phyloP scores from a whole-genome alignment of 768 basidiomycete genomes.

The Tephrocybe sp. region DNA sequence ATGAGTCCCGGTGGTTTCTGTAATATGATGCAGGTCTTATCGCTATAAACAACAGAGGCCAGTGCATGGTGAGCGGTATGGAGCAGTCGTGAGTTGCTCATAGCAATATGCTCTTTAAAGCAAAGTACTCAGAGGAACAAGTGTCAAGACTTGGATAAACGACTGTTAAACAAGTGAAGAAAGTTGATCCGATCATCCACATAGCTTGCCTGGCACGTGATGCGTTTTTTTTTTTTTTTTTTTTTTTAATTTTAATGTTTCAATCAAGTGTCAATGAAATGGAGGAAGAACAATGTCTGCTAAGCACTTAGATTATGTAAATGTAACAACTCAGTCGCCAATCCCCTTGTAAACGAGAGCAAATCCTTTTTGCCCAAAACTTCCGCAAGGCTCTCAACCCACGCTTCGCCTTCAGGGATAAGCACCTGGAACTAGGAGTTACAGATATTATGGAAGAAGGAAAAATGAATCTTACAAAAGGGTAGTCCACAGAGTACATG shows the following conservation, averaged over 20 bases:
- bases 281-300: too few relatives aligned
- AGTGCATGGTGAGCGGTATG: background rate
- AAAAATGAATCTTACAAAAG: conserved; percentile 24
- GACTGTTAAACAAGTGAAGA: too few relatives aligned
- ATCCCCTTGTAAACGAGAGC: conserved; percentile 24
- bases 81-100: background rate
- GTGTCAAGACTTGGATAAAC: too few relatives aligned
- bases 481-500: conserved; percentile 41
- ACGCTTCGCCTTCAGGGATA: conserved; percentile 20
- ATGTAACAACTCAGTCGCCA: conserved; percentile 28
- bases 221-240: too few relatives aligned
- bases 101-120: too few relatives aligned
- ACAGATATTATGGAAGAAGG: background rate
- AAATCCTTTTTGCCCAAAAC: conserved; percentile 22
- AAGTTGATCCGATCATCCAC: too few relatives aligned
- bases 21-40: conserved; percentile 51
- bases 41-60: conserved; percentile 43
- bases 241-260: too few relatives aligned
- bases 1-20: conserved; percentile 63
- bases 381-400: conserved; percentile 23
- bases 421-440: conserved; percentile 16
- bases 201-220: too few relatives aligned
- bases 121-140: too few relatives aligned
- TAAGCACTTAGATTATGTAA: too few relatives aligned
- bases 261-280: too few relatives aligned